Percentiles rank a stretch among this genome's conserved stretches.
phyloP scores from a whole-genome alignment of 345 rosid species.

The Arabis alpina region DNA sequence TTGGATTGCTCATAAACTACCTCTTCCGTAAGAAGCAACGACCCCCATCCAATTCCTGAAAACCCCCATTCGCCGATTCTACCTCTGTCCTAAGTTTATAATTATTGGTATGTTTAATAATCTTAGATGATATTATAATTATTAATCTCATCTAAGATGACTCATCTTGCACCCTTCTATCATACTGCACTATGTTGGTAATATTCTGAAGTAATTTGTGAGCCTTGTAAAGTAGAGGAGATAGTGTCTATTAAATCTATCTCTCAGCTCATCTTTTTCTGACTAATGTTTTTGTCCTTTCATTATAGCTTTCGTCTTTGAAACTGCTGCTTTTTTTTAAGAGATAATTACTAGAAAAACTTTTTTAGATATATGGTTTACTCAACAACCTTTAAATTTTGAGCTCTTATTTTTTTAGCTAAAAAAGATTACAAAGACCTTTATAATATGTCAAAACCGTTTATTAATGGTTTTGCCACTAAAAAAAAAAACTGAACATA shows the following conservation, averaged over 20 bases:
- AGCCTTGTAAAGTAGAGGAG: slow-evolving; percentile 1
- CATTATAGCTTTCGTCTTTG: not conserved
- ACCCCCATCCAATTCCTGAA: slow-evolving; percentile 12
- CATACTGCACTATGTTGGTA: not conserved
- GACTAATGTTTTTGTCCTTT: not conserved
- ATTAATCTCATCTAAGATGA: too few species aligned
- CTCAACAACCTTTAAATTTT: too few species aligned
- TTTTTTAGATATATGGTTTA: too few species aligned
- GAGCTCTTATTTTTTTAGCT: too few species aligned
- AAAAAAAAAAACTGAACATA: too few species aligned
- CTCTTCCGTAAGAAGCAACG: slow-evolving; percentile 56
- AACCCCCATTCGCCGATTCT: slow-evolving; percentile 2
- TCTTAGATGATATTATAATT: too few species aligned
- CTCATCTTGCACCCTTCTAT: not conserved
- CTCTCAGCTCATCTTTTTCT: not conserved
- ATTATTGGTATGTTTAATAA: slow-evolving; percentile 3
- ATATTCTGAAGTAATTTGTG: not conserved
- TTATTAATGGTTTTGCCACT: too few species aligned
- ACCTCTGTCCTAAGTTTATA: not conserved
- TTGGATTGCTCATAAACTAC: slow-evolving; percentile 53
- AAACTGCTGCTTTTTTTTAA: not conserved
- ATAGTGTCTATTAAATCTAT: not conserved
- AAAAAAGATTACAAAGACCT: too few species aligned
- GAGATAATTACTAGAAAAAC: too few species aligned
- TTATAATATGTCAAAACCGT: too few species aligned